A percentile compares a stretch with the other conserved stretches of the same genome.
Evolutionary conservation across 2,329 filamentous ascomycete genomes (phyloP).

Genomic region (Nigrograna mackinnonii): DNA sequence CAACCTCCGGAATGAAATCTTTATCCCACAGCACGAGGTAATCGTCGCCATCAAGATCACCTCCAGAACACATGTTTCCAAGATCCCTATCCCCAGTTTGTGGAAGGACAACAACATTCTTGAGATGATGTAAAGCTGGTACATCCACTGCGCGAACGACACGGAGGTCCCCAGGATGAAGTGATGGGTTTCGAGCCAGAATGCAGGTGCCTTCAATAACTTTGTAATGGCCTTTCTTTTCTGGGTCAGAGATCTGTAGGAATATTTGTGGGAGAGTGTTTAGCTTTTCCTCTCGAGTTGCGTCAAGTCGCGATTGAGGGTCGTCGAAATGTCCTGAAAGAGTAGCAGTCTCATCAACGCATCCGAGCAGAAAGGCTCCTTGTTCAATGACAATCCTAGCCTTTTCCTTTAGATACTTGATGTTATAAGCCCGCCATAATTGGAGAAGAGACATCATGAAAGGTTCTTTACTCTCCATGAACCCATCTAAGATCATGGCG

Average conservation of each 20-base stretch:
- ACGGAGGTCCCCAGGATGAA: slow-evolving; percentile 90
- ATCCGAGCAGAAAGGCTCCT: slow-evolving; percentile 86
- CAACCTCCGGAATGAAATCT: slow-evolving; percentile 63
- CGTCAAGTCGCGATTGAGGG: slow-evolving; percentile 47
- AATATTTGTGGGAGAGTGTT: slow-evolving; percentile 79
- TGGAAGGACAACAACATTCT: slow-evolving; percentile 86
- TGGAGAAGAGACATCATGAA: slow-evolving; percentile 79
- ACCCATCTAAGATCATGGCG: slow-evolving; percentile 76
- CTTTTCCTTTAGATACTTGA: slow-evolving; percentile 91
- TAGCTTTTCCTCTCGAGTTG: slow-evolving; percentile 46
- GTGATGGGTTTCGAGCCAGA: slow-evolving; percentile 87
- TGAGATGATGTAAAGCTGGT: slow-evolving; percentile 72
- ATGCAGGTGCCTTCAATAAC: slow-evolving; percentile 79
- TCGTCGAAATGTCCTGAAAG: slow-evolving; percentile 71
- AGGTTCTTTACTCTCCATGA: slow-evolving; percentile 74
- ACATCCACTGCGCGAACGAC: slow-evolving; percentile 83
- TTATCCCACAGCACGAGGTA: slow-evolving; percentile 93
- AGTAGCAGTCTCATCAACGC: slow-evolving; percentile 80
- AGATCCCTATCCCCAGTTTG: slow-evolving; percentile 81
- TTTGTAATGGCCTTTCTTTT: slow-evolving; percentile 58
- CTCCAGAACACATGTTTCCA: slow-evolving; percentile 93
- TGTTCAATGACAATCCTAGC: slow-evolving; percentile 80
- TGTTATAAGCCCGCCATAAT: slow-evolving; percentile 86
- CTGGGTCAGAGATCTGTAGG: slow-evolving; percentile 71
- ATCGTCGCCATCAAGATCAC: slow-evolving; percentile 94